Evolutionary conservation across 352 stramenopile species (phyloP).

Genomic region (Pythium folliculosum): DNA sequence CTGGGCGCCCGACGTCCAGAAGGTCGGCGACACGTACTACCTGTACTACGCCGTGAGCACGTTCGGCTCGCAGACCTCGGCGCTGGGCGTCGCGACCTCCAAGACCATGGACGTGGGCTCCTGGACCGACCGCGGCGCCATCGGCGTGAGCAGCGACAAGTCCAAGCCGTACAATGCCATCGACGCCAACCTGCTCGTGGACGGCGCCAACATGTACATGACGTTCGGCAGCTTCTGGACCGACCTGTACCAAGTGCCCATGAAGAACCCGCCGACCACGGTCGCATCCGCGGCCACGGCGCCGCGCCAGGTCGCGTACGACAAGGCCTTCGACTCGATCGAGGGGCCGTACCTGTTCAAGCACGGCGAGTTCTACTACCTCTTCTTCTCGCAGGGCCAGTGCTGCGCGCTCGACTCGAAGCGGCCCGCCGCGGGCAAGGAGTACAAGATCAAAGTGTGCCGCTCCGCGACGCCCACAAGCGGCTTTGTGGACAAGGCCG

Average conservation of each 20-base stretch:
- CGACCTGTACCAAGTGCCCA: slow-evolving; percentile 36
- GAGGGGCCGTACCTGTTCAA: slow-evolving; percentile 45
- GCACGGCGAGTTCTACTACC: slow-evolving; percentile 43
- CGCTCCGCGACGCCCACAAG: slow-evolving; percentile 38
- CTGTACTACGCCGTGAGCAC: slow-evolving; percentile 60
- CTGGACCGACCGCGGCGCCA: slow-evolving; percentile 39
- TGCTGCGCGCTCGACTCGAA: slow-evolving; percentile 40
- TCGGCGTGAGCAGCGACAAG: slow-evolving; percentile 36
- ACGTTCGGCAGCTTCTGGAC: slow-evolving; percentile 57
- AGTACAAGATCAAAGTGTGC: slow-evolving; percentile 51
- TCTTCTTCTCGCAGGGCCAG: slow-evolving; percentile 46
- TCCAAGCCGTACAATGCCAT: slow-evolving; percentile 58
- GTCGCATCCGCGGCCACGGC: slow-evolving; percentile 1
- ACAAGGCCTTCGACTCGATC: slow-evolving; percentile 39
- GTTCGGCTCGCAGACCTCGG: slow-evolving; percentile 47
- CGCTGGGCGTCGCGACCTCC: slow-evolving; percentile 45
- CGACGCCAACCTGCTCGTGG: slow-evolving; percentile 47
- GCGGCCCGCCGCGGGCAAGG: slow-evolving; percentile 33
- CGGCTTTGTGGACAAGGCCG: slow-evolving; percentile 43
- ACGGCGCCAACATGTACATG: slow-evolving; percentile 40
- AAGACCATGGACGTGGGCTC: slow-evolving; percentile 47
- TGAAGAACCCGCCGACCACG: slow-evolving; percentile 31
- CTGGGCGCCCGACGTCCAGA: slow-evolving; percentile 50
- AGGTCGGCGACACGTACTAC: slow-evolving; percentile 54
- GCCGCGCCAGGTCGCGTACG: slow-evolving; percentile 32